A percentile compares a stretch with the other conserved stretches of the same genome.
phyloP scores from a whole-genome alignment of 1,139 yeast species.

The Hansenula sp. region DNA sequence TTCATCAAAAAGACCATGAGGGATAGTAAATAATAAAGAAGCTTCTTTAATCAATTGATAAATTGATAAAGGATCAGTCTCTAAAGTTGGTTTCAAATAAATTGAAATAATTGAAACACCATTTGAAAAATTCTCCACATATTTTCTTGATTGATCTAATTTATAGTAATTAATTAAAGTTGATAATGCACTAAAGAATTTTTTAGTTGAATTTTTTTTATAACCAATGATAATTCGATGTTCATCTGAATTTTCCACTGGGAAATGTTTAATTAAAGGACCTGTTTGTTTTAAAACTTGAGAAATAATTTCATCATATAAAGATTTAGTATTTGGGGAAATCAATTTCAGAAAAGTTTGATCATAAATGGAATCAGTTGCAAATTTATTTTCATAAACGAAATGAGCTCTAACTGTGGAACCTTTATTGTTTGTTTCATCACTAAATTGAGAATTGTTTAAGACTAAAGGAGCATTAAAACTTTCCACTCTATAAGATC shows the following conservation, averaged over 20 bases:
- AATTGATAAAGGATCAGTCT: conserved; percentile 53
- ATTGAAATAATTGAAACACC: conserved; percentile 85
- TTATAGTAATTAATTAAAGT: conserved; percentile 90
- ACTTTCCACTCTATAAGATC: conserved; percentile 70
- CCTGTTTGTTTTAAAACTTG: conserved; percentile 79
- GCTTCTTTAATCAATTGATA: conserved; percentile 95
- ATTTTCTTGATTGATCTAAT: conserved; percentile 80
- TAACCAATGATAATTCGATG: conserved; percentile 87
- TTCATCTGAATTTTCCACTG: conserved; percentile 74
- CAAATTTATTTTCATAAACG: conserved; percentile 75
- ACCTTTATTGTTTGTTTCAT: conserved; percentile 36
- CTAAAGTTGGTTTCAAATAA: conserved; percentile 61
- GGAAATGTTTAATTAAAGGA: conserved; percentile 87
- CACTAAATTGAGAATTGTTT: conserved; percentile 32
- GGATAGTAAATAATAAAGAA: conserved; percentile 85
- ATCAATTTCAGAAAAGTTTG: conserved; percentile 75
- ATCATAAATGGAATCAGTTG: conserved; percentile 71
- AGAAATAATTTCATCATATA: conserved; percentile 70
- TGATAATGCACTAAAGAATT: conserved; percentile 84
- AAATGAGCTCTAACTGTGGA: conserved; percentile 78
- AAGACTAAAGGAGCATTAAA: conserved; percentile 67
- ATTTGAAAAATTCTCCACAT: conserved; percentile 90
- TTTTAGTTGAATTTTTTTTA: conserved; percentile 79
- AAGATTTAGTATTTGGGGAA: conserved; percentile 69
- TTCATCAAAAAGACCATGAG: conserved; percentile 77